These are phyloP conservation scores for Silene latifolia DNA, from an alignment of 148 eudicot genomes.

Conservation along the genomic window DNA sequence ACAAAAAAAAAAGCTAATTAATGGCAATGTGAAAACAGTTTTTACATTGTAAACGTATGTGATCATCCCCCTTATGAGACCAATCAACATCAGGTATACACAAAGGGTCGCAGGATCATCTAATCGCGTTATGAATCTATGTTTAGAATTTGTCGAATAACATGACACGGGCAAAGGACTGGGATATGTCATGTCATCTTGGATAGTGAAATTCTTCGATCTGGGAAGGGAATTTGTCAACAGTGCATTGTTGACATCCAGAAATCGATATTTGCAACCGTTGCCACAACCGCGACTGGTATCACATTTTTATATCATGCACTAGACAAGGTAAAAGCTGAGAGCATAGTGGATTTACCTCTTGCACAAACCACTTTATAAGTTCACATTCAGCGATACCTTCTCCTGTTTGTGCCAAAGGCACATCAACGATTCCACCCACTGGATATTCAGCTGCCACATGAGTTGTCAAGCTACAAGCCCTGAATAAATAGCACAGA, in stretches of 20 bases:
- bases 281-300: background rate
- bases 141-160: background rate
- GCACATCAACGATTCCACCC: conserved; percentile 67
- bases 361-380: conserved; percentile 82
- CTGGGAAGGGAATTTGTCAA: background rate
- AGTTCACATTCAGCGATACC: conserved; percentile 96
- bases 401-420: conserved; percentile 90
- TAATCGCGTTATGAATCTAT: background rate
- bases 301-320: background rate
- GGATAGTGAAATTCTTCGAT: background rate
- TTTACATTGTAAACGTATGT: background rate
- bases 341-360: conserved; percentile 41
- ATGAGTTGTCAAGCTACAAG: conserved; percentile 50
- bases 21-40: background rate
- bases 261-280: background rate
- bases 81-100: background rate
- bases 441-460: conserved; percentile 38
- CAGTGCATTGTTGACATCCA: background rate
- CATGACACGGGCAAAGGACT: no score
- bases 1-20: conserved; percentile 17
- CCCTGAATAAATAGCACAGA: conserved; percentile 27
- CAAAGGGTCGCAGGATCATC: background rate
- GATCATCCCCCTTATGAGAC: background rate
- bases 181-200: no score
- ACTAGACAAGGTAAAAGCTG: background rate